Conservation (phyloP, 768 basidiomycete genomes). For the Lactarius vividus region DNA sequence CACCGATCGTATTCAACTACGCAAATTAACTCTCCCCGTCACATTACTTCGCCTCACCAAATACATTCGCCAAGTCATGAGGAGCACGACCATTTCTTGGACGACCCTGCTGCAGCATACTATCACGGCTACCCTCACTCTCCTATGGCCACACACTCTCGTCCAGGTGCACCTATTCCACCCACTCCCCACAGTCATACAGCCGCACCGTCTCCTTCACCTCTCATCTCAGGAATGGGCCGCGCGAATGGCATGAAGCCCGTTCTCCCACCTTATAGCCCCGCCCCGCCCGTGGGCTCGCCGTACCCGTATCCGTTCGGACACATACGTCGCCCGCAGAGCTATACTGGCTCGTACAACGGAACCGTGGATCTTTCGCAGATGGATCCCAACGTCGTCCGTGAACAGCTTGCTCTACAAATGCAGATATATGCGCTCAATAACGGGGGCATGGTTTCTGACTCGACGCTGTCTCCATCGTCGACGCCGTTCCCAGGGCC, state of each 20-base stretch:
- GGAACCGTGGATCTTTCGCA: slow-evolving; percentile 29
- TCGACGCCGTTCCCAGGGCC: slow-evolving; percentile 67
- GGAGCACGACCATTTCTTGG: slow-evolving; percentile 56
- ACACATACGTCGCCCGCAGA: slow-evolving; percentile 57
- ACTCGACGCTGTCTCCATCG: slow-evolving; percentile 76
- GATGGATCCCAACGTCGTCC: slow-evolving; percentile 49
- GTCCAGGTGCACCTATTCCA: slow-evolving; percentile 74
- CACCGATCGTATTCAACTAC: slow-evolving; percentile 8
- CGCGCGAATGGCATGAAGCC: slow-evolving; percentile 35
- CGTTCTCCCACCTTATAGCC: slow-evolving; percentile 46
- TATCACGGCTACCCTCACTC: slow-evolving; percentile 57
- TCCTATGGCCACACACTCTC: slow-evolving; percentile 34
- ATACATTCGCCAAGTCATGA: slow-evolving; percentile 41
- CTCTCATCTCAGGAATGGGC: slow-evolving; percentile 53
- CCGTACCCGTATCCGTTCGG: slow-evolving; percentile 79
- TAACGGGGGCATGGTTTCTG: slow-evolving; percentile 60
- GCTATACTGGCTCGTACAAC: slow-evolving; percentile 38
- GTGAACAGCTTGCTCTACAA: slow-evolving; percentile 70
- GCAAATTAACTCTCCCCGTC: slow-evolving; percentile 8
- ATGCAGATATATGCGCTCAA: slow-evolving; percentile 76
- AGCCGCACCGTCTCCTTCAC: slow-evolving; percentile 70
- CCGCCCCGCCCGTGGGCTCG: slow-evolving; percentile 60
- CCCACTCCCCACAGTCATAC: slow-evolving; percentile 78
- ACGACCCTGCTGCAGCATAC: slow-evolving; percentile 59
- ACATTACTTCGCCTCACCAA: slow-evolving; percentile 31